Base-by-base conservation (phyloP, 2,329 filamentous ascomycete genomes). In the Bertia moriformis region DNA sequence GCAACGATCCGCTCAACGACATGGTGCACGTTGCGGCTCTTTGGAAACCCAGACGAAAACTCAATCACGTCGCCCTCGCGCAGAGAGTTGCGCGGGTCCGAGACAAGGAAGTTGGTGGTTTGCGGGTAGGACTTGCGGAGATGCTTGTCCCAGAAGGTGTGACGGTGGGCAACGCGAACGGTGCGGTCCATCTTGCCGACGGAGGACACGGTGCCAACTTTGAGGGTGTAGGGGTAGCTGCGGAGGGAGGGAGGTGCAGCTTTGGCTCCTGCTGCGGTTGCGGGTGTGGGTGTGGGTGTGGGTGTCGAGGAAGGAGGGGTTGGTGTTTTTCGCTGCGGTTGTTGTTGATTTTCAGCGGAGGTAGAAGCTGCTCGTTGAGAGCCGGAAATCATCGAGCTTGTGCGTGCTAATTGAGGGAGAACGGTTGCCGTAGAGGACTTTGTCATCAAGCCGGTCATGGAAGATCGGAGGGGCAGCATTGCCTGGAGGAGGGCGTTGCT, bases 31-130 rank as follows among this genome's bases (percentile, higher is more conserved):
- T 46, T 47, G 12, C 55, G 53, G 40, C 56, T 57, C 46, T 57
- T 56, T 2, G 55, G 56, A 14, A 48, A 52, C 1, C 59, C 60
- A 4, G 56, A 60, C 40, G 57, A 56, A 42, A 62, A 63, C 43
- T 62, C 57, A 41, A 63, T 58, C 38, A 62, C 56, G 39, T 63
- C 60, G n/a, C 60, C 60, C 29, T 59, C 52, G 30, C 59, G 57
- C 24, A 62, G 50, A 4, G 58, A 61, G 45, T 62, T 53, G 40
- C 47, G 51, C 12, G 60, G 60, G 42, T 63, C 60, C 1, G 53
- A 48, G 1, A 62, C 59, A 4, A 57, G 44, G 42, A 50, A 55
- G 12, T 46, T 49, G 12, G 50, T 56, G 29, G 51, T 49, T 40
- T 55, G 48, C 2, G 55, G 54, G 48, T 57, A 62, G 38, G 43